A percentile compares a stretch with the other conserved stretches of the same genome.
Evolutionary conservation across 1,139 yeast genomes (phyloP).

Genomic region (Hyphopichia burtonii): DNA sequence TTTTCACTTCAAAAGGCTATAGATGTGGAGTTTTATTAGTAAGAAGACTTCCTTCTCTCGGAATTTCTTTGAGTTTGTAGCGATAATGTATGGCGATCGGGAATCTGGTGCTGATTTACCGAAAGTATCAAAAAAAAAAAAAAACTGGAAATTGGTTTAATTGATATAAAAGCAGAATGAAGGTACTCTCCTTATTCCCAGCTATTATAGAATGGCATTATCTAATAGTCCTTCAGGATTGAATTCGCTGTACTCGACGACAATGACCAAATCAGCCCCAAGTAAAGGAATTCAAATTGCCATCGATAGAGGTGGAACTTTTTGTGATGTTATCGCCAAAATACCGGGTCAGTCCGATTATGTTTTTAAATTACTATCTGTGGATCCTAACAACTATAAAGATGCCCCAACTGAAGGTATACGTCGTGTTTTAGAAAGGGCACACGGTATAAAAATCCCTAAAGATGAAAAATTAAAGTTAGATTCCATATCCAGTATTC

Average conservation of each 20-base stretch:
- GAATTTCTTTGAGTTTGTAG: background rate
- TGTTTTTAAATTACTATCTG: slow-evolving; percentile 70
- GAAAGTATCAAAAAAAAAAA: background rate
- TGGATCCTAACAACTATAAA: slow-evolving; percentile 78
- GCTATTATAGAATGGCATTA: background rate
- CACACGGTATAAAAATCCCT: slow-evolving; percentile 50
- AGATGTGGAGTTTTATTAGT: too few species aligned
- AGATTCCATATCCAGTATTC: slow-evolving; percentile 29
- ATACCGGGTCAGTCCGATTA: slow-evolving; percentile 38
- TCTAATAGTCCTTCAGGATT: background rate
- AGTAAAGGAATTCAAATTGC: slow-evolving; percentile 25
- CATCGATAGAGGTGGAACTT: slow-evolving; percentile 77
- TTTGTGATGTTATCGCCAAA: slow-evolving; percentile 74
- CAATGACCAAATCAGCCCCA: background rate
- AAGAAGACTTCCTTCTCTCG: background rate
- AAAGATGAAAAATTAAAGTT: slow-evolving; percentile 29
- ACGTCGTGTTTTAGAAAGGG: slow-evolving; percentile 66
- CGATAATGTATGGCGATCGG: slow-evolving; percentile 1
- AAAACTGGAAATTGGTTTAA: background rate
- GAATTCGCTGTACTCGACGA: background rate
- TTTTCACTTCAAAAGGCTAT: too few species aligned
- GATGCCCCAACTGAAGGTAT: slow-evolving; percentile 95
- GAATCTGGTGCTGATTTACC: background rate
- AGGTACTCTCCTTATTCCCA: background rate
- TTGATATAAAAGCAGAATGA: background rate